phyloP scores from a whole-genome alignment of 2,329 filamentous ascomycete genomes.

The Paecilomyces niveus region DNA sequence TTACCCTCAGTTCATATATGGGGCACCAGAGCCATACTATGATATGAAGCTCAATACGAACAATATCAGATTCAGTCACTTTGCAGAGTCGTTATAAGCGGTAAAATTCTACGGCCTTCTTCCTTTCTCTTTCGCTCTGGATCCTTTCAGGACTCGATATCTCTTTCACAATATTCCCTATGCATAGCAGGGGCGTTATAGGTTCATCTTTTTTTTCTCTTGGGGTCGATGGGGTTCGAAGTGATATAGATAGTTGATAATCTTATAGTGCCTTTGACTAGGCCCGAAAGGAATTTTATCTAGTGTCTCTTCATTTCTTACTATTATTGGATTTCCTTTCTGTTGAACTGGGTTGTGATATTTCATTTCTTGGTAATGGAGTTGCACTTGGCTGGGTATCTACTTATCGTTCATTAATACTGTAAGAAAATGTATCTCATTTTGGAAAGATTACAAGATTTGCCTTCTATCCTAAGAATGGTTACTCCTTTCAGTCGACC shows the following conservation, averaged over 20 bases:
- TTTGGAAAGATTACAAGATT: not conserved
- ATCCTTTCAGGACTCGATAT: not conserved
- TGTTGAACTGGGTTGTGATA: not conserved
- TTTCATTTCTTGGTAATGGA: not conserved
- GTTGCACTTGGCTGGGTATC: not conserved
- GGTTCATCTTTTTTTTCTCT: not conserved
- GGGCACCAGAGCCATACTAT: constrained; percentile 14
- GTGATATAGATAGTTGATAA: not conserved
- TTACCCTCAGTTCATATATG: constrained; percentile 14
- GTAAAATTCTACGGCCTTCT: not conserved
- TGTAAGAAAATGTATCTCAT: not conserved
- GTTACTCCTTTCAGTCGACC: not conserved
- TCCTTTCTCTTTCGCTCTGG: not conserved
- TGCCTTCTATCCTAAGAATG: not conserved
- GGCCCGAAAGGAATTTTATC: not conserved
- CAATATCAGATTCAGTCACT: not conserved
- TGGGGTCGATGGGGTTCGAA: not conserved
- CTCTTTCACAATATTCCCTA: not conserved
- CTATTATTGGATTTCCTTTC: not conserved
- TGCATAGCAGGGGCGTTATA: not conserved
- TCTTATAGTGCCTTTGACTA: not conserved
- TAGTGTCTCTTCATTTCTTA: not conserved
- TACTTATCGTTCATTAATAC: not conserved
- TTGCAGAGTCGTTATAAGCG: not conserved
- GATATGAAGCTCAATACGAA: constrained; percentile 15